phyloP scores from a whole-genome alignment of 495 filamentous ascomycete species.

The Melanomma pulvis-pyrius region DNA sequence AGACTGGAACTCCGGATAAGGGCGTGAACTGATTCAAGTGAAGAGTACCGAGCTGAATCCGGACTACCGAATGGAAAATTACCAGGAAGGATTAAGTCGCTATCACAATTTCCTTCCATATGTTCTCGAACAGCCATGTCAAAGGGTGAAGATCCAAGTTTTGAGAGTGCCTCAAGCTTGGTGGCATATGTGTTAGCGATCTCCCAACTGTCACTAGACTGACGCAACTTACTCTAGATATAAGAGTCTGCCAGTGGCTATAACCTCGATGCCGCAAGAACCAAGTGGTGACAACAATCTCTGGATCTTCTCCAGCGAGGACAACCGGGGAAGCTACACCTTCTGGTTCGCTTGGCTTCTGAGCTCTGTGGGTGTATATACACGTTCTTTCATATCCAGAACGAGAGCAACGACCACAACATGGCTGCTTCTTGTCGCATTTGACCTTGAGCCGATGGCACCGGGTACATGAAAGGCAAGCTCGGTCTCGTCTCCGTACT shows the following conservation, averaged over 20 bases:
- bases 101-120: background rate
- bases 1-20: background rate
- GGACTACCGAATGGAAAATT: constrained; percentile 13
- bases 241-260: constrained; percentile 10
- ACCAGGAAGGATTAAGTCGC: constrained; percentile 1
- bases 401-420: background rate
- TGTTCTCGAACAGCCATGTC: background rate
- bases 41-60: constrained; percentile 1
- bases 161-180: constrained; percentile 5
- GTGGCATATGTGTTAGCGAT: background rate
- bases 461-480: constrained; percentile 15
- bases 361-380: constrained; percentile 4
- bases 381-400: constrained; percentile 2
- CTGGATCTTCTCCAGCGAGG: background rate
- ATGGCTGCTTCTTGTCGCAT: constrained; percentile 15
- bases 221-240: background rate
- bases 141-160: background rate
- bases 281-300: constrained; percentile 3
- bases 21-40: background rate
- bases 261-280: constrained; percentile 6
- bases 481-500: background rate
- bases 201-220: background rate
- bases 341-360: background rate
- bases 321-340: background rate
- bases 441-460: constrained; percentile 25